Evolutionary conservation across 768 basidiomycete species (phyloP).

Genomic region (Boletus tylopilopsis): DNA sequence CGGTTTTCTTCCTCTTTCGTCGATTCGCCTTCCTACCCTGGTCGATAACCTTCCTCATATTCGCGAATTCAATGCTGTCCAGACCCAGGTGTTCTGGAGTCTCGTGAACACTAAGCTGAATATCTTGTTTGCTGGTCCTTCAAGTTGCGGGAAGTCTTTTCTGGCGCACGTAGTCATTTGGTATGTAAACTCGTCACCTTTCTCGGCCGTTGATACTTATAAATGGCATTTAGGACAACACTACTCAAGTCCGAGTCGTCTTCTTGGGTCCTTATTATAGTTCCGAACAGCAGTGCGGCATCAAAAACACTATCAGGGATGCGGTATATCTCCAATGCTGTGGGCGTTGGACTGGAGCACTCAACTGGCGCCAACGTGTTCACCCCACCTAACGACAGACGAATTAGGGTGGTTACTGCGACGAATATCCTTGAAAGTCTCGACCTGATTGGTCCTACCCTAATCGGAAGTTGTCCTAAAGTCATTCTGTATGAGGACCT

Average conservation of each 20-base stretch:
- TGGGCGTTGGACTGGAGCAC: conserved; percentile 39
- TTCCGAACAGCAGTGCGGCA: conserved; percentile 55
- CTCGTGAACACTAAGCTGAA: conserved; percentile 64
- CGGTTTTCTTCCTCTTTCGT: conserved; percentile 64
- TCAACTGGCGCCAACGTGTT: conserved; percentile 32
- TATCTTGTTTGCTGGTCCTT: conserved; percentile 72
- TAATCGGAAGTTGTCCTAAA: conserved; percentile 39
- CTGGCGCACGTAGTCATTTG: conserved; percentile 68
- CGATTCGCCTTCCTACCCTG: conserved; percentile 43
- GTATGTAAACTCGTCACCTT: conserved; percentile 43
- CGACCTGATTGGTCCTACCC: conserved; percentile 26
- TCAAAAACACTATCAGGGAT: conserved; percentile 55
- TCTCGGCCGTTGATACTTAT: conserved; percentile 11
- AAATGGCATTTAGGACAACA: conserved; percentile 47
- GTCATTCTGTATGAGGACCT: conserved; percentile 82
- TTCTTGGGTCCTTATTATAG: conserved; percentile 62
- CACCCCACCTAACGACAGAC: conserved; percentile 35
- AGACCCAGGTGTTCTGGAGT: conserved; percentile 88
- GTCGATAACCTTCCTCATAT: conserved; percentile 44
- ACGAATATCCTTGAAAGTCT: conserved; percentile 45
- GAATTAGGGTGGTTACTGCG: conserved; percentile 58
- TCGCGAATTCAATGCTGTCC: conserved; percentile 73
- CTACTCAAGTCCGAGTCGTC: conserved; percentile 37
- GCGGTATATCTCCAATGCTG: conserved; percentile 34
- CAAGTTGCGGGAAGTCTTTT: conserved; percentile 76